Percentiles rank a stretch among this genome's conserved stretches.
Evolutionary conservation across 1,139 yeast species (phyloP).

Genomic region (Taphrina confusa): DNA sequence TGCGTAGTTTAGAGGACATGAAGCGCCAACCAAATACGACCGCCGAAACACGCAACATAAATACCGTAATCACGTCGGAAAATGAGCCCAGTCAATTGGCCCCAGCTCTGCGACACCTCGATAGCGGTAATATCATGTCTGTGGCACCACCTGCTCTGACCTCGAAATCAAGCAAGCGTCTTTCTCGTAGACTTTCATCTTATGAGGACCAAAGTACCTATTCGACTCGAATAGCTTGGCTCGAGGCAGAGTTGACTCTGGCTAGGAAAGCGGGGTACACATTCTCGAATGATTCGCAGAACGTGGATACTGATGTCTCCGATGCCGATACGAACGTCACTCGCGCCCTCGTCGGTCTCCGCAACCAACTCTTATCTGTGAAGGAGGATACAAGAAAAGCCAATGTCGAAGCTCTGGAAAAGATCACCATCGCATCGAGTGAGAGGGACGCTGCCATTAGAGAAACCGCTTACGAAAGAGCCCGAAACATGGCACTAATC

Average conservation of each 20-base stretch:
- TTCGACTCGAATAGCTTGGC: slow-evolving; percentile 39
- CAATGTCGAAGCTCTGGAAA: slow-evolving; percentile 46
- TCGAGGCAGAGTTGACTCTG: slow-evolving; percentile 40
- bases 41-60: background rate
- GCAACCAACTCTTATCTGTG: slow-evolving; percentile 46
- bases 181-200: background rate
- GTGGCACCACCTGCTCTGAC: background rate
- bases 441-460: slow-evolving; percentile 40
- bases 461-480: slow-evolving; percentile 37
- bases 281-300: slow-evolving; percentile 14
- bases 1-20: slow-evolving; percentile 17
- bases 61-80: background rate
- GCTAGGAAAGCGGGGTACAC: slow-evolving; percentile 41
- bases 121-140: background rate
- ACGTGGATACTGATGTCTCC: background rate
- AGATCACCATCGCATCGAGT: slow-evolving; percentile 41
- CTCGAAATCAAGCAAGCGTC: background rate
- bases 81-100: background rate
- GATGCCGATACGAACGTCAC: slow-evolving; percentile 20
- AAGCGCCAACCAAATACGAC: background rate
- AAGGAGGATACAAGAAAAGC: slow-evolving; percentile 45
- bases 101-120: slow-evolving; percentile 24
- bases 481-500: slow-evolving; percentile 24
- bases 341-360: slow-evolving; percentile 41
- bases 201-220: background rate